Conservation (phyloP, 257 asterid genomes). For the Henckelia pumila region DNA sequence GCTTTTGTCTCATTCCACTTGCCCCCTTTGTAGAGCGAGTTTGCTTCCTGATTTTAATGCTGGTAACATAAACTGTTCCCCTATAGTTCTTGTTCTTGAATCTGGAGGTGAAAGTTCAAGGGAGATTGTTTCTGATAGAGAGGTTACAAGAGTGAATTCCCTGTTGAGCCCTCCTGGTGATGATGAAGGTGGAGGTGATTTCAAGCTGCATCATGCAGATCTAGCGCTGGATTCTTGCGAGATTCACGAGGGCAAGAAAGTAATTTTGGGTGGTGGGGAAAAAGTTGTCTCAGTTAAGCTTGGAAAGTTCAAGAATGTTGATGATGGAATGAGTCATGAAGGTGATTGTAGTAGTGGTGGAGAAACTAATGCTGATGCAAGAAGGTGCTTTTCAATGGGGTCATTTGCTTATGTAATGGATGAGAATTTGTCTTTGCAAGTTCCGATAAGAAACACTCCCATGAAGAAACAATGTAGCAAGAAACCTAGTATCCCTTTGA, state of each 20-base stretch:
- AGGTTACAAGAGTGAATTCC: slow-evolving; percentile 46
- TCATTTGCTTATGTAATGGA: slow-evolving; percentile 93
- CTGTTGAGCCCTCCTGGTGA: slow-evolving; percentile 34
- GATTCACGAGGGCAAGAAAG: slow-evolving; percentile 34
- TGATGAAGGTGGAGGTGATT: slow-evolving; percentile 36
- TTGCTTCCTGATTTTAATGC: slow-evolving; percentile 57
- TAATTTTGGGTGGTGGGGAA: slow-evolving; percentile 31
- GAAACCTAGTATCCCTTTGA: slow-evolving; percentile 50
- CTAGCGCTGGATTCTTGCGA: slow-evolving; percentile 45
- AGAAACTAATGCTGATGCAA: slow-evolving; percentile 39
- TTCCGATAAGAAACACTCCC: slow-evolving; percentile 65
- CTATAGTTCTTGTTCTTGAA: slow-evolving; percentile 75
- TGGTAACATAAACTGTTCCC: slow-evolving; percentile 36
- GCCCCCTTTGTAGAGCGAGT: slow-evolving; percentile 89
- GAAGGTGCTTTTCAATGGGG: slow-evolving; percentile 95
- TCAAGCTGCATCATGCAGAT: slow-evolving; percentile 26
- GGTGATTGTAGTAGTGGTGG: slow-evolving; percentile 34
- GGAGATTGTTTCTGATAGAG: slow-evolving; percentile 46
- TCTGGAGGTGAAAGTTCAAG: slow-evolving; percentile 77
- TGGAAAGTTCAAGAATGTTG: slow-evolving; percentile 75
- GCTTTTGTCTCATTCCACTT: slow-evolving; percentile 91
- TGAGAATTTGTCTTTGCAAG: slow-evolving; percentile 62
- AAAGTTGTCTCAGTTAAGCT: slow-evolving; percentile 74
- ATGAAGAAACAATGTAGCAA: slow-evolving; percentile 50
- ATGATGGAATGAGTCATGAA: slow-evolving; percentile 25